Conservation (phyloP, 305 asterid species). For the Fraxinus greggii region DNA sequence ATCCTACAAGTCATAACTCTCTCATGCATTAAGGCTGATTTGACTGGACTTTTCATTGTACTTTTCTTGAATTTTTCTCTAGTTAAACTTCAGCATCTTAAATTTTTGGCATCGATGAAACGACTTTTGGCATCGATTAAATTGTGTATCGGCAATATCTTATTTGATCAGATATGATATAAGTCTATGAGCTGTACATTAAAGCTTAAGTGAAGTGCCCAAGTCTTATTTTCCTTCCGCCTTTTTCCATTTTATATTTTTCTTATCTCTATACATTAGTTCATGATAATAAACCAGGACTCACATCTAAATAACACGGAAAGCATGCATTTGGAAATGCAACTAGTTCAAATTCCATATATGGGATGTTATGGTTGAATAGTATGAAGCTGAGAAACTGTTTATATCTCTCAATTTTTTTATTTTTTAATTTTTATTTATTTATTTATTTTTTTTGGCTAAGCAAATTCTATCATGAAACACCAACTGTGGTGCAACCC, state of each 20-base stretch:
- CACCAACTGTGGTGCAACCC: background rate
- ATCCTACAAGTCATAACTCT: constrained; percentile 9
- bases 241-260: background rate
- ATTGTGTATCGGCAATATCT: constrained; percentile 1
- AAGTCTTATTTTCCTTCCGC: background rate
- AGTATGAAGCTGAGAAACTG: background rate
- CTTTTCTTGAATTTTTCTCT: constrained; percentile 2
- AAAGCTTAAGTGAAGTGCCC: background rate
- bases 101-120: constrained; percentile 12
- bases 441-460: background rate
- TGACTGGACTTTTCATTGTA: background rate
- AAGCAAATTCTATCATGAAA: background rate
- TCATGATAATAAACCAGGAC: background rate
- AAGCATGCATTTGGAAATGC: background rate
- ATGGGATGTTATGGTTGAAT: background rate
- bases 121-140: background rate
- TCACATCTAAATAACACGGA: background rate
- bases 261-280: background rate
- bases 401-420: background rate
- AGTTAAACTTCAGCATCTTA: constrained; percentile 17
- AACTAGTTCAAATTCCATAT: background rate
- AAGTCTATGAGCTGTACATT: background rate
- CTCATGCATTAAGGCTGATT: constrained; percentile 13
- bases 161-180: constrained; percentile 6
- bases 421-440: background rate